A percentile compares a stretch with the other conserved stretches of the same genome.
Evolutionary conservation across 306 rosid genomes (phyloP).

Genomic region (Sphenostylis stenocarpa): DNA sequence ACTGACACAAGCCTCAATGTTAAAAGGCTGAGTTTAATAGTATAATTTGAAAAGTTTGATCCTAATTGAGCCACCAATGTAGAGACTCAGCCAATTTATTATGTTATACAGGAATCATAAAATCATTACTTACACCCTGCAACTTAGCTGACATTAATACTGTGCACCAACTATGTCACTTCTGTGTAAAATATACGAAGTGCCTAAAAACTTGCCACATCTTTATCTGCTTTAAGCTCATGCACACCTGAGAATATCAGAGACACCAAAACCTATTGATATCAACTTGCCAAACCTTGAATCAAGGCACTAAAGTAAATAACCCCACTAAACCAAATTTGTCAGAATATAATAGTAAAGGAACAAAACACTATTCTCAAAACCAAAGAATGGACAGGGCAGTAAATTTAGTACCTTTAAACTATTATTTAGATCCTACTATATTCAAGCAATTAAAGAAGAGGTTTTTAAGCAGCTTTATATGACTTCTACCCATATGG

Average conservation of each 20-base stretch:
- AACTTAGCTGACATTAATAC: slow-evolving; percentile 15
- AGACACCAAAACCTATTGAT: not conserved
- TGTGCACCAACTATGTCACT: slow-evolving; percentile 10
- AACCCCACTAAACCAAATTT: slow-evolving; percentile 3
- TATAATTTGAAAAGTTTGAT: slow-evolving; percentile 1
- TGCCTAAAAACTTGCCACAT: slow-evolving; percentile 7
- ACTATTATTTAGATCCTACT: not conserved
- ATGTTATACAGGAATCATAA: not conserved
- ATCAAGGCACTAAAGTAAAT: not conserved
- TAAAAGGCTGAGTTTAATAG: not conserved
- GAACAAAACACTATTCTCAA: not conserved
- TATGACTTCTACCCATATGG: not conserved
- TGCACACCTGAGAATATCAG: slow-evolving; percentile 25
- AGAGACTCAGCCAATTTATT: not conserved
- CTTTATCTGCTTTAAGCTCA: not conserved
- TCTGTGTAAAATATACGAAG: not conserved
- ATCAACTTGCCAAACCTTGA: slow-evolving; percentile 16
- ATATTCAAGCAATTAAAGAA: not conserved
- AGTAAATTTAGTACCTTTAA: not conserved
- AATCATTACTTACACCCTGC: slow-evolving; percentile 11
- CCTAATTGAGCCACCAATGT: not conserved
- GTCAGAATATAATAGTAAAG: not conserved
- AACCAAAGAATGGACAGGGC: not conserved
- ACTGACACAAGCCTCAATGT: not conserved
- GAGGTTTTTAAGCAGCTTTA: not conserved